Evolutionary conservation across 2,329 filamentous ascomycete species (phyloP), one percentile per base, ranked within the genome.

Genomic region (Diaporthe destruens): DNA sequence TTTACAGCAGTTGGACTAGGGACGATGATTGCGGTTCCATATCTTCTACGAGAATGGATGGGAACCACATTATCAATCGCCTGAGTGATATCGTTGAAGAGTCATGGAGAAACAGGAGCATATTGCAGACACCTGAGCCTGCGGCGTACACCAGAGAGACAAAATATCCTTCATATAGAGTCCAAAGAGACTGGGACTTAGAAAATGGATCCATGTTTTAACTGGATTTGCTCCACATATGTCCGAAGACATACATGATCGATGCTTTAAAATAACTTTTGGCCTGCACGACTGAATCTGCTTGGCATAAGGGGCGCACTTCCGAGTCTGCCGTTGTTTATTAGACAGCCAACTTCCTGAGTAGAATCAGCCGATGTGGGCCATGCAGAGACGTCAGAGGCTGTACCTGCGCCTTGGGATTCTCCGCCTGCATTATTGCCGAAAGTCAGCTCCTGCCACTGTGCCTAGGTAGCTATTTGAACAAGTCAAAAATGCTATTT

Each of bases 71-170:
- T 23, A 34, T 51, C 29, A 51, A 14, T 20, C 59, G 59, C 20
- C 42, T 65, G 6, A 49, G 59, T 44, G 42, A 49, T 23, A 65
- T 65, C 18, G 59, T 51, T 12, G 59, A 65, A 23, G 59, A 65
- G 29, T 65, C 59, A 49, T 49, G 59, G 59, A 65, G 25, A 47
- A 42, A 23, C 18, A 65, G 59, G 44, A 65, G 59, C 5, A 34
- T 65, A 23, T 42, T 65, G 25, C 23, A 65, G 29, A 65, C 59
- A 11, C 59, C 59, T 0, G 59, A 65, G 6, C 42, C 42, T 6
- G 59, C 42, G 18, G 42, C 49, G 5, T 49, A n/a, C 9, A n/a
- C 1, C 18, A 18, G 29, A 23, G 42, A 32, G 12, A 51, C 14
- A 32, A 25, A 6, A 23, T 7, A 2, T 36, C 6, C 11, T 23